phyloP scores from a whole-genome alignment of 2,329 filamentous ascomycete species.

The Cylindrodendrum hubeiense region DNA sequence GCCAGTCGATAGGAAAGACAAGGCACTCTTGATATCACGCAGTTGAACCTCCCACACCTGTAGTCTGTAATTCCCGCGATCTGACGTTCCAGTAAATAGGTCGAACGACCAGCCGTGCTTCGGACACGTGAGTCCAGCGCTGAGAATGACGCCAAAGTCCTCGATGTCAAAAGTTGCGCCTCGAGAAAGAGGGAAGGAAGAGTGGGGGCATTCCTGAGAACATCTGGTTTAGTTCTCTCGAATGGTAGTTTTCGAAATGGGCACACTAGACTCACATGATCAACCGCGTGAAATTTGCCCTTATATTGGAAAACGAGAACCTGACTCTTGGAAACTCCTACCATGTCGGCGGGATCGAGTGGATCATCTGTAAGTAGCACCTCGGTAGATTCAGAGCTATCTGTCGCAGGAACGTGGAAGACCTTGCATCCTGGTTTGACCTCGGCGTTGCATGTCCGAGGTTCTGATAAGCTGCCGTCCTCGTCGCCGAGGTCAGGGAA shows the following conservation, averaged over 20 bases:
- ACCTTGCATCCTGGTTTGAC: constrained; percentile 70
- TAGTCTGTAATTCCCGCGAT: constrained; percentile 72
- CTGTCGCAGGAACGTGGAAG: constrained; percentile 61
- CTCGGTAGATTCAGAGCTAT: constrained; percentile 52
- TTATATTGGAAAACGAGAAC: constrained; percentile 75
- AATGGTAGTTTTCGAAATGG: fast-evolving
- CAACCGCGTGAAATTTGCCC: constrained; percentile 74
- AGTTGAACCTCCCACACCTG: constrained; percentile 74
- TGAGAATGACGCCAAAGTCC: constrained; percentile 75
- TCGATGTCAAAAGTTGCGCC: constrained; percentile 78
- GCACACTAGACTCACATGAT: constrained; percentile 68
- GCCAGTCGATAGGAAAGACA: not conserved
- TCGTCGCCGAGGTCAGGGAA: constrained; percentile 65
- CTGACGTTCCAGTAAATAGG: constrained; percentile 70
- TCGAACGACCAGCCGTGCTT: constrained; percentile 82
- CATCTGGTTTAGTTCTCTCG: not conserved
- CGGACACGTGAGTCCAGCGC: constrained; percentile 73
- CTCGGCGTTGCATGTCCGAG: constrained; percentile 52
- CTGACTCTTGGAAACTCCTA: constrained; percentile 64
- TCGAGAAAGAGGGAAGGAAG: constrained; percentile 73
- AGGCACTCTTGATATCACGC: constrained; percentile 44
- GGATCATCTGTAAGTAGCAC: constrained; percentile 50
- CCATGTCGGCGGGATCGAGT: constrained; percentile 42
- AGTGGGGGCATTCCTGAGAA: constrained; percentile 74
- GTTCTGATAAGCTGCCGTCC: constrained; percentile 52